Percentiles rank a stretch among this genome's conserved stretches.
Conservation (phyloP, 768 basidiomycete species). For the Trametes cubensis region DNA sequence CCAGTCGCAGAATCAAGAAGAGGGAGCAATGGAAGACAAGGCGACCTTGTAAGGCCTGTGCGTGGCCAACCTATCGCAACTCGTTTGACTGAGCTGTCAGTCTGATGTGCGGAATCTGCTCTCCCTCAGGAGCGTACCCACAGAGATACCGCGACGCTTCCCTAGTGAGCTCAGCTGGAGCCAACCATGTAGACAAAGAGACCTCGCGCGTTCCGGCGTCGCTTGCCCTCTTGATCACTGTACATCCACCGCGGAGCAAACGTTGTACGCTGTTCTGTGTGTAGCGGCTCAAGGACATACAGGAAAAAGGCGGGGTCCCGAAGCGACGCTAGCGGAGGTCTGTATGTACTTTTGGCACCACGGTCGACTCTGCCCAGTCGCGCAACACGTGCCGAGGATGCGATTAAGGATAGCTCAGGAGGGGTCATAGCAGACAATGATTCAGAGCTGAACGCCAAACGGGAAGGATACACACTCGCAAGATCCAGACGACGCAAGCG, state of each 20-base stretch:
- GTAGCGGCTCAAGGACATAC: constrained; percentile 12
- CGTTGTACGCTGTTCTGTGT: constrained; percentile 18
- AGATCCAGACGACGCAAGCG: constrained; percentile 21
- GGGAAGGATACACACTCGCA: constrained; percentile 14
- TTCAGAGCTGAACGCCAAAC: constrained; percentile 9
- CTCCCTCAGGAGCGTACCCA: constrained; percentile 33
- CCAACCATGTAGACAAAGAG: constrained; percentile 21
- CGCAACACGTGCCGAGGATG: constrained; percentile 56
- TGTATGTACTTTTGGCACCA: constrained; percentile 39
- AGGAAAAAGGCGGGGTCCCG: constrained; percentile 48
- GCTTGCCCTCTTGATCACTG: constrained; percentile 43
- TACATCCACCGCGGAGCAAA: constrained; percentile 14
- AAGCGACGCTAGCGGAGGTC: constrained; percentile 52
- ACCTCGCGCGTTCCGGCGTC: constrained; percentile 52
- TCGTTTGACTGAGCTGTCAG: constrained; percentile 4
- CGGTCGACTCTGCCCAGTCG: constrained; percentile 30
- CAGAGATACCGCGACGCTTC: constrained; percentile 50
- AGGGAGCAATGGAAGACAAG: constrained; percentile 38
- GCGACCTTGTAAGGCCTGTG: constrained; percentile 37
- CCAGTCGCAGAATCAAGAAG: constrained; percentile 21
- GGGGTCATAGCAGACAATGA: constrained; percentile 42
- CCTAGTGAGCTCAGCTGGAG: constrained; percentile 44
- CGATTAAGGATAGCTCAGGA: constrained; percentile 39
- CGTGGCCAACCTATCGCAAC: constrained; percentile 35
- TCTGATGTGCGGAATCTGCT: constrained; percentile 46